Evolutionary conservation across 352 stramenopile genomes (phyloP).

Genomic region (Pythium vanterpoolii): DNA sequence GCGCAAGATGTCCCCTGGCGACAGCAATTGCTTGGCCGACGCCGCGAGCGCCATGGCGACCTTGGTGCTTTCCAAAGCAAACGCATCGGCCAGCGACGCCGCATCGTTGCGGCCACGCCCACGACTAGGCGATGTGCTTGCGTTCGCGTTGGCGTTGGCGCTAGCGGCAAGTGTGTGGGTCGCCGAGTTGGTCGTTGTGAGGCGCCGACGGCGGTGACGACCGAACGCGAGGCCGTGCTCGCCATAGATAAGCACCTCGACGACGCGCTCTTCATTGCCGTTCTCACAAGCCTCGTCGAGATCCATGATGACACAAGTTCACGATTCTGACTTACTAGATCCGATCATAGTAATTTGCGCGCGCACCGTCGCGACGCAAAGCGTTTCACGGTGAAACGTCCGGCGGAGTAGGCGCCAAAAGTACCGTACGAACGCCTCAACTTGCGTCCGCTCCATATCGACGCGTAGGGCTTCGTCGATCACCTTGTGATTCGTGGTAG

Average conservation of each 20-base stretch:
- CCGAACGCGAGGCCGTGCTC: constrained; percentile 20
- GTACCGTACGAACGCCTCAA: no score
- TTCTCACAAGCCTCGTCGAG: constrained; percentile 80
- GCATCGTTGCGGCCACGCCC: not conserved
- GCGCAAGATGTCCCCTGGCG: constrained; percentile 27
- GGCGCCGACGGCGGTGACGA: not conserved
- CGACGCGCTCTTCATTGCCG: constrained; percentile 78
- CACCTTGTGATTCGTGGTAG: no score
- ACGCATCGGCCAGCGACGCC: not conserved
- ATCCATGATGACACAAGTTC: constrained; percentile 39
- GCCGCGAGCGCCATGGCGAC: constrained; percentile 1
- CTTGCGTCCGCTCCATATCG: no score
- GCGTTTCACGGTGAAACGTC: no score
- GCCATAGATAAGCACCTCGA: constrained; percentile 63
- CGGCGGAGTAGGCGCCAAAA: no score
- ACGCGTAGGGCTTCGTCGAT: no score
- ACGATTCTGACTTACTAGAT: not conserved
- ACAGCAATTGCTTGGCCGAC: constrained; percentile 2
- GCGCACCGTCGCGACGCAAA: no score
- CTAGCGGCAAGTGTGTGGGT: no score
- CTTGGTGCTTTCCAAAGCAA: not conserved
- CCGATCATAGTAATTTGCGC: no score
- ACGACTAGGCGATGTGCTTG: not conserved
- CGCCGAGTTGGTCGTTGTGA: not conserved
- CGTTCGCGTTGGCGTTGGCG: constrained; percentile 9